A percentile compares a stretch with the other conserved stretches of the same genome.
Conservation (phyloP, 768 basidiomycete genomes). For the Phanerochaete sordida region DNA sequence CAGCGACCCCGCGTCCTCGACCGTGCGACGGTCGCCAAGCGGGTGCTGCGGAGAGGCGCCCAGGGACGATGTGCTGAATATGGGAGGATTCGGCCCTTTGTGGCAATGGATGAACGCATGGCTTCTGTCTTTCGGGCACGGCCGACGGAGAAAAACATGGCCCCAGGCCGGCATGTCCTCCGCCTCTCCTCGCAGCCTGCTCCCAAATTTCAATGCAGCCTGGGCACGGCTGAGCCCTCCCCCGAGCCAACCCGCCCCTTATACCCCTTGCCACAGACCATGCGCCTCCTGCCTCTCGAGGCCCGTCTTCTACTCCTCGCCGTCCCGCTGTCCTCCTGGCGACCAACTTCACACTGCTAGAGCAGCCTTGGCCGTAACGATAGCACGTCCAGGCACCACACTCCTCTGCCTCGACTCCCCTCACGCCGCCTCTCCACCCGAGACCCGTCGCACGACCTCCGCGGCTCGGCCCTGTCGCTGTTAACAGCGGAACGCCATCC, state of each 20-base stretch:
- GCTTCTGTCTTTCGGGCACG: not conserved
- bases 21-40: not conserved
- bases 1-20: not conserved
- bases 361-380: not conserved
- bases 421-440: not conserved
- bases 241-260: not conserved
- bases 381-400: not conserved
- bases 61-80: not conserved
- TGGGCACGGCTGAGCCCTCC: not conserved
- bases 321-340: not conserved
- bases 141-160: not conserved
- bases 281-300: not conserved
- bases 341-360: too few relatives aligned
- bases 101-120: not conserved
- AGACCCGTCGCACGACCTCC: not conserved
- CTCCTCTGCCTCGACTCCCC: not conserved
- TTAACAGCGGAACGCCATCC: not conserved
- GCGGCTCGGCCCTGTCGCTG: not conserved
- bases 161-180: not conserved
- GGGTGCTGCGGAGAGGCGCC: not conserved
- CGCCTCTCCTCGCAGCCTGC: not conserved
- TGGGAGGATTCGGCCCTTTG: not conserved
- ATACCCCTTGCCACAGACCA: not conserved
- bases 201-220: not conserved
- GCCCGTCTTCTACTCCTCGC: not conserved